Percentiles rank a stretch among this genome's conserved stretches.
Conservation (phyloP, 2,329 filamentous ascomycete genomes). For the Macroventuria anomochaeta region DNA sequence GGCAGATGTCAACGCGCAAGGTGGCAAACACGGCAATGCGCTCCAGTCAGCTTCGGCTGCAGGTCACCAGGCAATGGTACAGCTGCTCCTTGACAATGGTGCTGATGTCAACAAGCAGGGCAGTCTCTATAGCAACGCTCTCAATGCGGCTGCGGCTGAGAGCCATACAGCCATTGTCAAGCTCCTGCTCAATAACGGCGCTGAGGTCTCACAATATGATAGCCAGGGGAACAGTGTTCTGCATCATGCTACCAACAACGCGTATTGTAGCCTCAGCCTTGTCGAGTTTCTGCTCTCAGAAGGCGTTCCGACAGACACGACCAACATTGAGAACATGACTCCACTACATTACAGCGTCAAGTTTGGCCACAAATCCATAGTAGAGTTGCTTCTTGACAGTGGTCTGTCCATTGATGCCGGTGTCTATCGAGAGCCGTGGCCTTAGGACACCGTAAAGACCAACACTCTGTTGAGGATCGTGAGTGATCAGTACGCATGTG, state of each 20-base stretch:
- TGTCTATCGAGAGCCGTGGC: not conserved
- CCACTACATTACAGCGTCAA: constrained; percentile 20
- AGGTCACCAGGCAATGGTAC: constrained; percentile 21
- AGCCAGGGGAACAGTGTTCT: not conserved
- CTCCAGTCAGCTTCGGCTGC: not conserved
- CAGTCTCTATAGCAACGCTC: not conserved
- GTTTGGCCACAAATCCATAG: constrained; percentile 10
- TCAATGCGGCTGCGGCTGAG: not conserved
- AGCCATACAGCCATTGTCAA: not conserved
- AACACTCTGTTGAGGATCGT: too few relatives aligned
- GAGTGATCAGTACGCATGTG: too few relatives aligned
- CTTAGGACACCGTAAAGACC: not conserved
- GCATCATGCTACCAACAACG: constrained; percentile 9
- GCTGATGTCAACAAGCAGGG: not conserved
- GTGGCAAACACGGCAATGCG: not conserved
- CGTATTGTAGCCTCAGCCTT: not conserved
- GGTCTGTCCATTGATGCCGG: constrained; percentile 10
- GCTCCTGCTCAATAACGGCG: not conserved
- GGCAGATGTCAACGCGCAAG: too few relatives aligned
- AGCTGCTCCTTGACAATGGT: constrained; percentile 13
- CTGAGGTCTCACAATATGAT: not conserved
- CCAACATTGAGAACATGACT: constrained; percentile 13
- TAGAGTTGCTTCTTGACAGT: constrained; percentile 12
- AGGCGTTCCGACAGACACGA: constrained; percentile 3
- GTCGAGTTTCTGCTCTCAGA: constrained; percentile 7